Evolutionary conservation across 2,329 filamentous ascomycete species (phyloP).

Genomic region (Exserohilum rostratum): DNA sequence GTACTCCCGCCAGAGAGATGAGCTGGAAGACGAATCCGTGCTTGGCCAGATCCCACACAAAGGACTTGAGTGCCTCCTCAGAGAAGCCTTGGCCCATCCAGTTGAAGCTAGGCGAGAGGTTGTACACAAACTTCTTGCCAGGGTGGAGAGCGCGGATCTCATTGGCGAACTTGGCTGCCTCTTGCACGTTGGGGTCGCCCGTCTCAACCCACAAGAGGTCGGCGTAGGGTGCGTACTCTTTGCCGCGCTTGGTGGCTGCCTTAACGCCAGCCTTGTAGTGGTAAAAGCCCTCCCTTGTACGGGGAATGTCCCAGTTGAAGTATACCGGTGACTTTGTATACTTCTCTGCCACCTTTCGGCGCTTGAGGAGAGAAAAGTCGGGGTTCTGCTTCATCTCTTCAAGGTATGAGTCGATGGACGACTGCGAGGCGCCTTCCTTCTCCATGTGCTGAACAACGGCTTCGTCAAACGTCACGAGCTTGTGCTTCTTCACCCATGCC

Average conservation of each 20-base stretch:
- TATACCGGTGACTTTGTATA: conserved; percentile 72
- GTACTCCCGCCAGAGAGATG: conserved; percentile 68
- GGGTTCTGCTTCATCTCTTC: conserved; percentile 66
- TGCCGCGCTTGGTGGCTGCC: conserved; percentile 89
- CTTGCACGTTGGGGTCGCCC: conserved; percentile 80
- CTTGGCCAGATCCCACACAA: conserved; percentile 94
- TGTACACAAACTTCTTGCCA: conserved; percentile 92
- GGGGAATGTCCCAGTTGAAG: conserved; percentile 90
- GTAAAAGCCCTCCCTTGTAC: conserved; percentile 92
- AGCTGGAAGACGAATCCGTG: conserved; percentile 76
- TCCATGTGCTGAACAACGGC: conserved; percentile 78
- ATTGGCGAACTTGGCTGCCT: conserved; percentile 75
- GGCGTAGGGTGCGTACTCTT: conserved; percentile 88
- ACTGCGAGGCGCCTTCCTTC: conserved; percentile 66
- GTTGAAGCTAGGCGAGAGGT: conserved; percentile 95
- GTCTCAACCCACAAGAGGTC: conserved; percentile 98
- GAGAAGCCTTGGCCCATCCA: conserved; percentile 97
- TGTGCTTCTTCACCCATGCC: conserved; percentile 84
- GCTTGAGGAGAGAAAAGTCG: conserved; percentile 78
- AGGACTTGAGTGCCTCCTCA: conserved; percentile 79
- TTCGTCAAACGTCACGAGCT: conserved; percentile 90
- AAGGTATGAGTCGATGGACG: conserved; percentile 72
- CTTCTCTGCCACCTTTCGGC: conserved; percentile 72
- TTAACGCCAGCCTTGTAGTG: conserved; percentile 84
- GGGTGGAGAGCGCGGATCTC: conserved; percentile 74